Conservation (phyloP, 139 green algal genomes). For the Haematococcus sp. region DNA sequence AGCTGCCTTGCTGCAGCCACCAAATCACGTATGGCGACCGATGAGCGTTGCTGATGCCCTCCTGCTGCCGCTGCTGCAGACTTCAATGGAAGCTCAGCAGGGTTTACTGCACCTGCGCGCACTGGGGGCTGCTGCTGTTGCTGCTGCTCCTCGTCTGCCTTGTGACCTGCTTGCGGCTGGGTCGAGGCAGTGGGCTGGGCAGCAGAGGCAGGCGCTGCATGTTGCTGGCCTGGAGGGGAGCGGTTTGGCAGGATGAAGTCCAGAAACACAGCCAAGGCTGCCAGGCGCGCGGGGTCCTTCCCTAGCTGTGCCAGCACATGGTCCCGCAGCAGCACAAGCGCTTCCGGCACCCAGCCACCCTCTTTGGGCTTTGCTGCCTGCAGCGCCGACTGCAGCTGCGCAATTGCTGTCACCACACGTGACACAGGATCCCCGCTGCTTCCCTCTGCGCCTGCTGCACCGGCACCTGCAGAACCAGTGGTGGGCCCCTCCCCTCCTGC, state of each 20-base stretch:
- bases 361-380: constrained; percentile 2
- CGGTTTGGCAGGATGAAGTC: neutral
- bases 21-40: too few relatives aligned
- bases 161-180: neutral
- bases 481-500: neutral
- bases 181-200: neutral
- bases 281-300: neutral
- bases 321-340: neutral
- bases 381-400: neutral
- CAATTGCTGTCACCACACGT: neutral
- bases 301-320: constrained; percentile 3
- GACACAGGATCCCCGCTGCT: neutral
- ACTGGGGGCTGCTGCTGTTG: too few relatives aligned
- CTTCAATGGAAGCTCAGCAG: too few relatives aligned
- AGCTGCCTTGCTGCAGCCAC: too few relatives aligned
- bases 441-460: neutral
- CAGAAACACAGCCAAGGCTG: neutral
- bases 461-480: neutral
- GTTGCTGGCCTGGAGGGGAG: too few relatives aligned
- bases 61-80: too few relatives aligned
- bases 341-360: neutral
- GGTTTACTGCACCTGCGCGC: too few relatives aligned
- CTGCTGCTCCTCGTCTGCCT: neutral
- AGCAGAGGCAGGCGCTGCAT: constrained; percentile 4
- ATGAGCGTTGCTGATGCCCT: too few relatives aligned